Conservation (phyloP, 2,329 filamentous ascomycete species). For the Dendrostoma leiphaemia region DNA sequence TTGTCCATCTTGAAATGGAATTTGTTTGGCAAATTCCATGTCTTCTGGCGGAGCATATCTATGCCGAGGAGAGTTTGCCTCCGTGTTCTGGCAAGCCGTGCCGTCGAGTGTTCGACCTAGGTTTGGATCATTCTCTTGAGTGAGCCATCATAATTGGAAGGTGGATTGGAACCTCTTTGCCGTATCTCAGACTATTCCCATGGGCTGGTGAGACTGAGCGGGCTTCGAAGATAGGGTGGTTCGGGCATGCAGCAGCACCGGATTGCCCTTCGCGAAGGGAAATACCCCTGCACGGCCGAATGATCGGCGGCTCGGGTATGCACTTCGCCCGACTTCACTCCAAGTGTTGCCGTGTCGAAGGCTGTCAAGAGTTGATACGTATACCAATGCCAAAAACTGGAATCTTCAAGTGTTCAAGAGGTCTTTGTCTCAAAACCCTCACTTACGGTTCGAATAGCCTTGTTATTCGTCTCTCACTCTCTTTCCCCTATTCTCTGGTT, state of each 20-base stretch:
- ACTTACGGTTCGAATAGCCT: not conserved
- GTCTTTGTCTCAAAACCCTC: not conserved
- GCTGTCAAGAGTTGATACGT: not conserved
- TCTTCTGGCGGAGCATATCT: too few relatives aligned
- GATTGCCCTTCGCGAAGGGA: not conserved
- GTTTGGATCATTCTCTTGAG: too few relatives aligned
- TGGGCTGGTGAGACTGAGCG: not conserved
- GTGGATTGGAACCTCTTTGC: not conserved
- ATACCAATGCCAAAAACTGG: not conserved
- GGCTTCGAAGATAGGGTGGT: not conserved
- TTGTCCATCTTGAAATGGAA: too few relatives aligned
- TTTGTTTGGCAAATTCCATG: too few relatives aligned
- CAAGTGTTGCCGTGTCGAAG: not conserved
- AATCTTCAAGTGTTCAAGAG: not conserved
- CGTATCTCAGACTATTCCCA: too few relatives aligned
- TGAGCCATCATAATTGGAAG: too few relatives aligned
- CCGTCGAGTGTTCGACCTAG: too few relatives aligned
- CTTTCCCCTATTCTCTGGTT: too few relatives aligned
- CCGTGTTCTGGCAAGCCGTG: too few relatives aligned
- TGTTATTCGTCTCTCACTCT: not conserved
- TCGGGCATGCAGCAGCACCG: slow-evolving; percentile 8
- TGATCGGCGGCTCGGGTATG: slow-evolving; percentile 8
- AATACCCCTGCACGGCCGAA: slow-evolving; percentile 5
- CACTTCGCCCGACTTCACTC: slow-evolving; percentile 1
- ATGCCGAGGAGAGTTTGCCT: too few relatives aligned